Evolutionary conservation across 495 filamentous ascomycete species (phyloP), one percentile per base, ranked within the genome.

Genomic region (Podospora tetraspora): DNA sequence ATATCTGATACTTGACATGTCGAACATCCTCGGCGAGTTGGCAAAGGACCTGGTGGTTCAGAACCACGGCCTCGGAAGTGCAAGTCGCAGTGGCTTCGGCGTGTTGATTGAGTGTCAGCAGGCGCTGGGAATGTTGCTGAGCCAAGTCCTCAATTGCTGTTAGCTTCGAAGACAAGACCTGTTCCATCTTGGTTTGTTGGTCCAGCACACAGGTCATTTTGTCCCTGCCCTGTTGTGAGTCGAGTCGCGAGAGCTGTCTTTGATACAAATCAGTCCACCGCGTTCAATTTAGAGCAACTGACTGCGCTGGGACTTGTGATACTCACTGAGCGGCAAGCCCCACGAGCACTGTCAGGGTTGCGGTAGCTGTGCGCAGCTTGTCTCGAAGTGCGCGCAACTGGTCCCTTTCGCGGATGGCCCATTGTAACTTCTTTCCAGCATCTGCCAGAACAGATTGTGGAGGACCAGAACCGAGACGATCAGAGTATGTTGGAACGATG

Each of bases 251-350:
- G 5, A 57, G 21, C 23, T 64, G 34, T 24, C 63, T 64, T 58
- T 23, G 5, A 19, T 43, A 5, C 13, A 12, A 43, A 19, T 43
- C 13, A 43, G 34, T 43, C 34, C 1, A 4, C 34, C 34, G 7
- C 34, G 29, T 30, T 1, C 7, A 3, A 56, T 7, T 57, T 2
- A 57, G 43, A 11, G 5, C 56, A n/a, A 27, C 1, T 34, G 11
- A 6, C 24, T 25, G 21, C 19, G 0, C 21, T n/a, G 43, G 12
- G 12, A 7, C 22, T 52, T 19, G 56, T 2, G 2, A 29, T 58
- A n/a, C 63, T 64, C 23, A 64, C 63, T 57, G 63, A 22, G 63
- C 32, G 22, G 63, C 43, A 27, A 64, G 63, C 27, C 63, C 61
- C 9, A 63, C 16, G n/a, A 63, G 61, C 0, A 63, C 12, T 19